These are phyloP conservation scores for Gossypium trilobum DNA, from an alignment of 441 rosid genomes.

Conservation along the genomic window DNA sequence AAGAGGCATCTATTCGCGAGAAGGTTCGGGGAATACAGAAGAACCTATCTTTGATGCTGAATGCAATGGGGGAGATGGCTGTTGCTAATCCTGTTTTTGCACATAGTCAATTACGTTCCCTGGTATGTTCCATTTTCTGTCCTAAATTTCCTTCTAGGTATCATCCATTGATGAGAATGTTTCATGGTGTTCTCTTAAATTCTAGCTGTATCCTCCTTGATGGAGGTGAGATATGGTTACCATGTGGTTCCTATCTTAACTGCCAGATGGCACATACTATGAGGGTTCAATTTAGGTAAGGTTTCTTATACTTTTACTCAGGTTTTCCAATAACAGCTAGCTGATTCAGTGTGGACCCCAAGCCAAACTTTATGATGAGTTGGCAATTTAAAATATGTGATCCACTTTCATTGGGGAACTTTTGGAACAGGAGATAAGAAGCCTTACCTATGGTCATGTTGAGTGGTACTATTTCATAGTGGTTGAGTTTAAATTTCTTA, in stretches of 20 bases:
- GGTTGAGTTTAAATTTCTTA: neutral
- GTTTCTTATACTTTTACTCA: neutral
- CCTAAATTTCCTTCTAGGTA: neutral
- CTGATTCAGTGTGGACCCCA: neutral
- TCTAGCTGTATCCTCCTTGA: constrained; percentile 11
- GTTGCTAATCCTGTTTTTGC: constrained; percentile 85
- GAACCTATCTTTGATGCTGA: constrained; percentile 64
- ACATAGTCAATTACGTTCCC: constrained; percentile 83
- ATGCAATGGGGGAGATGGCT: constrained; percentile 85
- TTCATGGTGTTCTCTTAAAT: neutral
- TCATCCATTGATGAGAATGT: neutral
- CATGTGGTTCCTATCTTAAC: neutral
- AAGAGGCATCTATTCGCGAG: constrained; percentile 75
- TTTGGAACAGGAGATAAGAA: neutral
- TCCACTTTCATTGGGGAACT: constrained; percentile 2
- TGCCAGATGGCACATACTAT: neutral
- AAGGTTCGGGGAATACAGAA: constrained; percentile 56
- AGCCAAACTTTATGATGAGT: neutral
- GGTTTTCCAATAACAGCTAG: neutral
- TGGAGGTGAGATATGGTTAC: neutral
- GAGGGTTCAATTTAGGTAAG: constrained; percentile 1
- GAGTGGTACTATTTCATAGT: neutral
- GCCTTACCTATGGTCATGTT: neutral
- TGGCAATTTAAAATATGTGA: neutral
- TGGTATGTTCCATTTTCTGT: constrained; percentile 44